phyloP scores from a whole-genome alignment of 1,139 yeast species.

The Casaregolazyma lundiana region DNA sequence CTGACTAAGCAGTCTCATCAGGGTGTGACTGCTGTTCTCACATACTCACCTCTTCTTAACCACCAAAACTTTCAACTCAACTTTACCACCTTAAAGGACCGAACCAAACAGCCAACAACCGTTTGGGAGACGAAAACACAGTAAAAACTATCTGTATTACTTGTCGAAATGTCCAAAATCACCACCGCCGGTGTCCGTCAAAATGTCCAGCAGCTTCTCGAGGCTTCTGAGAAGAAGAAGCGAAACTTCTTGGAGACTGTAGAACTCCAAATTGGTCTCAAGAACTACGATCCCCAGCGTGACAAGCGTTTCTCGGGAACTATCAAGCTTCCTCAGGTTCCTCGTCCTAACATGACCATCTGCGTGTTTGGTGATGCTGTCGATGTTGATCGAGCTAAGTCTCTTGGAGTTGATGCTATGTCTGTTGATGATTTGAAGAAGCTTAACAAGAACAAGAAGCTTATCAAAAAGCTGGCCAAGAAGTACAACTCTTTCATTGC shows the following conservation, averaged over 20 bases:
- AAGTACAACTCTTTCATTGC: conserved; percentile 99
- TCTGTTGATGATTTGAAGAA: conserved; percentile 99
- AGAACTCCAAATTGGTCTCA: conserved; percentile 98
- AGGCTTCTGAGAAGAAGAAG: conserved; percentile 97
- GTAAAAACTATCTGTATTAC: conserved; percentile 12
- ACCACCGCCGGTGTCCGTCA: conserved; percentile 93
- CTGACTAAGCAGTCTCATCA: too few relatives aligned
- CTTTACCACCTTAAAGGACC: conserved; percentile 13
- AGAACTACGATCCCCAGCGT: conserved; percentile 99
- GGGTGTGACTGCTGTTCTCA: conserved; percentile 4
- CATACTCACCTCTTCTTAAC: neutral
- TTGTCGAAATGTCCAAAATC: conserved; percentile 79
- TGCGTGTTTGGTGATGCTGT: conserved; percentile 99
- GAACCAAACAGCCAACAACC: conserved; percentile 13
- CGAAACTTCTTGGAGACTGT: conserved; percentile 99
- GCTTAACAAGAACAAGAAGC: conserved; percentile 99
- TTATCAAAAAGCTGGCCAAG: conserved; percentile 99
- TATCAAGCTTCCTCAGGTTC: conserved; percentile 96
- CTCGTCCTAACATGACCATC: conserved; percentile 99
- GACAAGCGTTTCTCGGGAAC: conserved; percentile 99
- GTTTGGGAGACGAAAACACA: conserved; percentile 36
- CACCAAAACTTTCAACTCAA: conserved; percentile 2
- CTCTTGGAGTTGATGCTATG: conserved; percentile 99
- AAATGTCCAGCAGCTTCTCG: conserved; percentile 88
- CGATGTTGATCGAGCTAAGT: conserved; percentile 99